phyloP scores from a whole-genome alignment of 2,329 filamentous ascomycete species.

The Fusarium chlamydosporum region DNA sequence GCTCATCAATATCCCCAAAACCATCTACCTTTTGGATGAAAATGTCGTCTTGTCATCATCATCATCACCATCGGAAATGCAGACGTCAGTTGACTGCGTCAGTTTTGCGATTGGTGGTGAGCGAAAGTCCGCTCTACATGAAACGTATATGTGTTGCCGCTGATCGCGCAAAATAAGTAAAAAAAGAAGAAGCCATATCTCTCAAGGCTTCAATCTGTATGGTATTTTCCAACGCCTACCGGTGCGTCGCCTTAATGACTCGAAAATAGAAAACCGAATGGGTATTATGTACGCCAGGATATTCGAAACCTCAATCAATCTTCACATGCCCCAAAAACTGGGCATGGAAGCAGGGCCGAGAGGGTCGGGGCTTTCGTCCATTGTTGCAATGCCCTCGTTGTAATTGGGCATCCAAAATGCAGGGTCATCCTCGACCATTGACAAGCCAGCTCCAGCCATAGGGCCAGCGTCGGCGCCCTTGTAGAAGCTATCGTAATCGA shows the following conservation, averaged over 20 bases:
- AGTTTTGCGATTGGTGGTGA: slow-evolving; percentile 30
- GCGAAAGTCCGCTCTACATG: slow-evolving; percentile 42
- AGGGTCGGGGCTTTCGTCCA: slow-evolving; percentile 57
- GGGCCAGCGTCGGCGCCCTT: slow-evolving; percentile 61
- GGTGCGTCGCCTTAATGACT: slow-evolving; percentile 46
- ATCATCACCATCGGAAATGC: slow-evolving; percentile 38
- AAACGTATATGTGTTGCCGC: slow-evolving; percentile 50
- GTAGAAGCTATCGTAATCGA: slow-evolving; percentile 71
- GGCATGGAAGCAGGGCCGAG: slow-evolving; percentile 53
- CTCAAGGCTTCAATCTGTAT: slow-evolving; percentile 39
- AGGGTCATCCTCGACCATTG: slow-evolving; percentile 67
- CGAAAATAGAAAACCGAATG: slow-evolving; percentile 49
- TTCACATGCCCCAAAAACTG: slow-evolving; percentile 57
- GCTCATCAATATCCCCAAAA: slow-evolving; percentile 34
- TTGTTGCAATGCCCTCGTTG: slow-evolving; percentile 55
- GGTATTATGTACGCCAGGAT: slow-evolving; percentile 54
- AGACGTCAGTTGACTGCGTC: slow-evolving; percentile 9
- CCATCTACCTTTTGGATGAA: slow-evolving; percentile 41
- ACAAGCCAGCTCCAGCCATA: slow-evolving; percentile 60
- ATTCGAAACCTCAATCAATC: slow-evolving; percentile 40
- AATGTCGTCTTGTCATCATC: slow-evolving; percentile 48
- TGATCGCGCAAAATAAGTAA: slow-evolving; percentile 45
- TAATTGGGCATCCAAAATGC: slow-evolving; percentile 66
- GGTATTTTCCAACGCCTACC: slow-evolving; percentile 50
- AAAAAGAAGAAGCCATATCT: slow-evolving; percentile 39